Evolutionary conservation across 495 filamentous ascomycete genomes (phyloP).

Genomic region (Poronia punctata): DNA sequence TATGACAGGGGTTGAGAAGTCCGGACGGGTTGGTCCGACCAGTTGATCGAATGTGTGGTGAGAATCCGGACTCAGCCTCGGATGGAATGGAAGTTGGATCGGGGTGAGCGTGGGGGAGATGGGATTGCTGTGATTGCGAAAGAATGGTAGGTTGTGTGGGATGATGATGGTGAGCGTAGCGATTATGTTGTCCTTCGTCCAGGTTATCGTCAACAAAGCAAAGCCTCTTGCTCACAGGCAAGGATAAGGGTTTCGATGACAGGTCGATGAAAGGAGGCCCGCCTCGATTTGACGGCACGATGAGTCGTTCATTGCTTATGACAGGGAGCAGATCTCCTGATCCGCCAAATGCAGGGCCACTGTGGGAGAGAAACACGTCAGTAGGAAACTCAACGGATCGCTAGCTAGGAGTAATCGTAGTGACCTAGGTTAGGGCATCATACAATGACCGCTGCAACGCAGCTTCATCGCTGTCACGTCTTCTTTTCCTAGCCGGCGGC

Average conservation of each 20-base stretch:
- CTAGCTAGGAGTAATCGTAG: constrained; percentile 4
- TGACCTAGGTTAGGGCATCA: constrained; percentile 4
- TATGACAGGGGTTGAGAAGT: constrained; percentile 38
- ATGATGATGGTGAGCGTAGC: constrained; percentile 1
- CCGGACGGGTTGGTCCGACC: constrained; percentile 10
- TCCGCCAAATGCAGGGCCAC: constrained; percentile 13
- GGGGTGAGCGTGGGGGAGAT: constrained; percentile 21
- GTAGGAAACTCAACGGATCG: background rate
- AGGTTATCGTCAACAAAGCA: constrained; percentile 13
- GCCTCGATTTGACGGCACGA: constrained; percentile 10
- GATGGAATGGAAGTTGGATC: constrained; percentile 10
- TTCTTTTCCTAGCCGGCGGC: constrained; percentile 32
- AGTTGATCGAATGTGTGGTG: constrained; percentile 10
- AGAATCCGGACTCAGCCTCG: background rate
- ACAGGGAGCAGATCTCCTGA: constrained; percentile 15
- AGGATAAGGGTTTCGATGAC: constrained; percentile 25
- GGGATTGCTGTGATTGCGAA: constrained; percentile 13
- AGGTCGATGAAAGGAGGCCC: constrained; percentile 10
- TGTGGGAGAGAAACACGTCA: constrained; percentile 12
- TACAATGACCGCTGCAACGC: constrained; percentile 28
- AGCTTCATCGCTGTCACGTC: constrained; percentile 31
- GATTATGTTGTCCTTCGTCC: constrained; percentile 9
- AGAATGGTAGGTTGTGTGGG: background rate
- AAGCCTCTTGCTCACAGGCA: constrained; percentile 28
- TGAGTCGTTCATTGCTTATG: constrained; percentile 17